Evolutionary conservation across 2,329 filamentous ascomycete genomes (phyloP).

Genomic region (Aspergillus aculeatinus): DNA sequence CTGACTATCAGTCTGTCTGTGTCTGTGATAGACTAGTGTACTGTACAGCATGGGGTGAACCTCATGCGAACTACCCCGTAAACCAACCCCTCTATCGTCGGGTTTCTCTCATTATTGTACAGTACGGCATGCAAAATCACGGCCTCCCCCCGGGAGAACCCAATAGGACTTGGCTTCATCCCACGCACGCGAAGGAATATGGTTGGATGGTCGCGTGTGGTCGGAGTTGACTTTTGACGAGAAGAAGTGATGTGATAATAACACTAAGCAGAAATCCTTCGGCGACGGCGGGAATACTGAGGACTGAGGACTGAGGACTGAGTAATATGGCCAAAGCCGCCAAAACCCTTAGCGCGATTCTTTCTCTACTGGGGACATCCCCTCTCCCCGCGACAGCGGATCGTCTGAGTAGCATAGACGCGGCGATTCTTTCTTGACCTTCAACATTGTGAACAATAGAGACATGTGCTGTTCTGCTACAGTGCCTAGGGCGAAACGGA

Average conservation of each 20-base stretch:
- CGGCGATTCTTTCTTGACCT: slow-evolving; percentile 9
- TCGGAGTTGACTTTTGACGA: background rate
- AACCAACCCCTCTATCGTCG: background rate
- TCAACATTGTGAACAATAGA: background rate
- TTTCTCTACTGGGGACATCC: background rate
- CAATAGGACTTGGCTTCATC: background rate
- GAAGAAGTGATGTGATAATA: slow-evolving; percentile 12
- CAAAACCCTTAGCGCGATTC: slow-evolving; percentile 12
- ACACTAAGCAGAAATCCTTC: slow-evolving; percentile 7
- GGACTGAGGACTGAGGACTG: background rate
- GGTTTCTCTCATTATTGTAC: background rate
- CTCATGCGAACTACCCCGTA: slow-evolving; percentile 8
- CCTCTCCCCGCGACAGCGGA: slow-evolving; percentile 14
- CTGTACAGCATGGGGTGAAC: background rate
- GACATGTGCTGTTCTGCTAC: no score
- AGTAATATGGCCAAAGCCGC: background rate
- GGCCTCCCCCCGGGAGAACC: background rate
- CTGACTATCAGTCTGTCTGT: background rate
- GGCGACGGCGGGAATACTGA: slow-evolving; percentile 2
- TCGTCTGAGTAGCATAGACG: slow-evolving; percentile 3
- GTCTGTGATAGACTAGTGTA: background rate
- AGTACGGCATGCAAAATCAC: background rate
- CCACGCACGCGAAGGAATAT: background rate
- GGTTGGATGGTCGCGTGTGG: background rate
- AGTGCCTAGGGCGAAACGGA: background rate